Base-by-base conservation (phyloP, 768 basidiomycete species). In the Chalciporus pseudorubinellus region DNA sequence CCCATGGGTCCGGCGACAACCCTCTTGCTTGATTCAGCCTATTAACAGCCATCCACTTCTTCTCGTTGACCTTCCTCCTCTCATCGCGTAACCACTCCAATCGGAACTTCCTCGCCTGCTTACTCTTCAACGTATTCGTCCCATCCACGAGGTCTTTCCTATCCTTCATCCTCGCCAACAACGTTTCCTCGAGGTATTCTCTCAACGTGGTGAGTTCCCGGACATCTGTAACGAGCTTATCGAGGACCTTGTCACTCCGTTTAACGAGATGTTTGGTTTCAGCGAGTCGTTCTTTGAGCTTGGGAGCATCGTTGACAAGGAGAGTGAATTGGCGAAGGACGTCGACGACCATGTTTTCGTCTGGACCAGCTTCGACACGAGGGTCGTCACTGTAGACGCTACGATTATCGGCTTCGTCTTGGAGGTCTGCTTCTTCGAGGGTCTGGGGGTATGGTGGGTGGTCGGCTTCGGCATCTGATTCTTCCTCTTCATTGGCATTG, bases 61-160 rank as follows among this genome's bases (percentile, higher is more conserved):
- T 57, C 34, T 60, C 49, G n/a, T 39, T 51, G 18, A 44, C 55
- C 19, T 50, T 51, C 39, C 46, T 63, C 50, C 67, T 59, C 48
- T 55, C 55, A 12, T 50, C 48, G 4, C 61, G 54, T 26, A 69
- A 16, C 61, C 64, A 67, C 31, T 47, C 60, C 51, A 65, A 58
- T 40, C 67, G 49, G 4, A 52, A 10, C 39, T 68, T 69, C 38
- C 65, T 53, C 4, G 48, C 34, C 16, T 42, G 19, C 39, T 62
- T 67, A 16, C 47, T 39, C 8, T 31, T 7, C 63, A 70, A 55
- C 43, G 4, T 56, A 0, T 52, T 65, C 8, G 65, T 67, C n/a
- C 69, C 67, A 28, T 69, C 69, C 60, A 61, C 70, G 4, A 67
- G 48, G n/a, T 69, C 67, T 4, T 45, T 51, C 40, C 59, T 69